A percentile compares a stretch with the other conserved stretches of the same genome.
Conservation (phyloP, 2,329 filamentous ascomycete species). For the Chrysosphaeria jannelii region DNA sequence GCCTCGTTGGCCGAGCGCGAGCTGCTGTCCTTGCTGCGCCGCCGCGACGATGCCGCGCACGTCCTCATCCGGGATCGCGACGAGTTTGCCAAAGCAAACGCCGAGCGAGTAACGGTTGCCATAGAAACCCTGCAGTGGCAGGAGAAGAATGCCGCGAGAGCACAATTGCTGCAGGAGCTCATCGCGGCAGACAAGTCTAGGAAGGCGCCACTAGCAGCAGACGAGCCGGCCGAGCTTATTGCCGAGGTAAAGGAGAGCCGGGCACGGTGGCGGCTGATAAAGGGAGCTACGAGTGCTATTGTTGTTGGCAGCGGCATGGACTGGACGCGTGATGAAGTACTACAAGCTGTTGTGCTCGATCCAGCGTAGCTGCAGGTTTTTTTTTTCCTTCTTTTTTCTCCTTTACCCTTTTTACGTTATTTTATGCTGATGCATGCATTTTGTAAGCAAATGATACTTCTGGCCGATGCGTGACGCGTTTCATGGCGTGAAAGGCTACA, state of each 20-base stretch:
- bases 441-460: conserved; percentile 1
- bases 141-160: too few species aligned
- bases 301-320: conserved; percentile 59
- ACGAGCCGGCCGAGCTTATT: conserved; percentile 26
- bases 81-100: conserved; percentile 23
- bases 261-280: conserved; percentile 42
- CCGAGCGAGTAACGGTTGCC: conserved; percentile 23
- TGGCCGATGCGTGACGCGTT: too few species aligned
- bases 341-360: conserved; percentile 45
- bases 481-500: too few species aligned
- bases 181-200: conserved; percentile 17
- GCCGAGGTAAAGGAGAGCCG: conserved; percentile 27
- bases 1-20: conserved; percentile 36
- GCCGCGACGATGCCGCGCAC: conserved; percentile 36
- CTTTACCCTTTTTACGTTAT: neutral
- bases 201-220: conserved; percentile 21
- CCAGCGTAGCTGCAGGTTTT: conserved; percentile 11
- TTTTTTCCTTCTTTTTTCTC: neutral
- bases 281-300: conserved; percentile 47
- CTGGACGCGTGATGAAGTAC: conserved; percentile 39
- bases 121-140: conserved; percentile 19
- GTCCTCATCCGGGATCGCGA: conserved; percentile 26
- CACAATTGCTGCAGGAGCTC: too few species aligned
- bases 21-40: conserved; percentile 31
- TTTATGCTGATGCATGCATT: conserved; percentile 1